Evolutionary conservation across 1,284 basidiomycete species (phyloP), one percentile per base, ranked within the genome.

Genomic region (Tranzscheliella williamsii): DNA sequence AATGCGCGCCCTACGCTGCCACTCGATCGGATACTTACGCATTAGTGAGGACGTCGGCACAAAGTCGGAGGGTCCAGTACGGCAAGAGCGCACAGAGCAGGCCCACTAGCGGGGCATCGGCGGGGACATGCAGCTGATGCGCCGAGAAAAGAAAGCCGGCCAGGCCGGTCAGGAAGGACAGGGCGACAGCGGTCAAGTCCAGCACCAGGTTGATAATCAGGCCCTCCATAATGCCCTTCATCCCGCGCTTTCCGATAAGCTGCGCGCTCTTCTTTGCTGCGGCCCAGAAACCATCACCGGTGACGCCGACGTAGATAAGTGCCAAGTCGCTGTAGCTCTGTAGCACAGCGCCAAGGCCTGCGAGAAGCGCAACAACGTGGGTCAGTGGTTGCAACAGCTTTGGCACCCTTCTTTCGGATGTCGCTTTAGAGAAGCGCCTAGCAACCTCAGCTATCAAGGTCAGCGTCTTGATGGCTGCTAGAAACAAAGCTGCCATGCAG

Each of bases 131-230:
- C 20, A 93, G 80, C 0, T 88, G 87, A 76, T 92, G 91, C 4
- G 89, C 87, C 33, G 90, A 89, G 69, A 92, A 92, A 3, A 95
- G 79, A 75, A 93, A 95, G 0, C 90, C 89, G 11, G 84, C 81
- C 26, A 92, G 80, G 1, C 89, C 87, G 44, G 89, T 89, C 9
- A 90, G 88, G 63, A 91, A 83, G 4, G 80, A 41, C 83, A 92
- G 80, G 0, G 87, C 87, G 35, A 91, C 80, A 4, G 90, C 89
- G 8, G 87, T 85, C 24, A 91, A 83, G 18, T 79, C 79, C 18
- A 82, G 72, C 5, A 83, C 75, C 12, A 81, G 77, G 13, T 88
- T 89, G 67, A 93, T 83, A 43, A 92, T 79, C 1, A 87, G 85
- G 56, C 77, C 70, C 24, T 56, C 62, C 67, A 47, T 76, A 57